phyloP scores from a whole-genome alignment of 2,329 filamentous ascomycete species.

The Fusarium sp. region DNA sequence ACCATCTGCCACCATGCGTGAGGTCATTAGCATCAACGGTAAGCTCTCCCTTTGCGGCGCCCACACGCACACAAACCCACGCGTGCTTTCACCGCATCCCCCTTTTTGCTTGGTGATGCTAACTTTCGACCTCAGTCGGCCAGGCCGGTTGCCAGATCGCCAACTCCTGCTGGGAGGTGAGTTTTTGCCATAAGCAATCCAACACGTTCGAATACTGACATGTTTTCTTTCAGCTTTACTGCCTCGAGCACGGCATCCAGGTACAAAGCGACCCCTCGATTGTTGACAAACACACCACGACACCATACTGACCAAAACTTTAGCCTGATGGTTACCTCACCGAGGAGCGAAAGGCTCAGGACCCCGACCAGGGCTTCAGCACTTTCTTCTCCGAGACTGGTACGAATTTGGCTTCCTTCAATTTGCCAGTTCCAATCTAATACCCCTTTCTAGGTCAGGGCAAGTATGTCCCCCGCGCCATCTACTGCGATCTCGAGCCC shows the following conservation, averaged over 20 bases:
- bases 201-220: constrained; percentile 44
- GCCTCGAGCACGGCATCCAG: constrained; percentile 99
- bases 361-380: constrained; percentile 98
- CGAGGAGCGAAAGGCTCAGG: constrained; percentile 93
- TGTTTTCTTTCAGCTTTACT: constrained; percentile 82
- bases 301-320: constrained; percentile 25
- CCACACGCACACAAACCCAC: constrained; percentile 34
- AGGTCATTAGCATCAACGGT: constrained; percentile 99
- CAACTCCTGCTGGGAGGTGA: constrained; percentile 99
- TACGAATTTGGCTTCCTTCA: constrained; percentile 58
- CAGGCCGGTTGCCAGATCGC: constrained; percentile 99
- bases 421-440: constrained; percentile 30
- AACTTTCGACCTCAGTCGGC: constrained; percentile 80
- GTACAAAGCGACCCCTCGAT: constrained; percentile 64
- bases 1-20: constrained; percentile 82
- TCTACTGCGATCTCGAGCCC: constrained; percentile 99
- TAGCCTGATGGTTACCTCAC: constrained; percentile 99
- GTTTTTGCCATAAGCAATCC: constrained; percentile 53
- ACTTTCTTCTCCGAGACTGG: constrained; percentile 99
- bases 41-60: constrained; percentile 57
- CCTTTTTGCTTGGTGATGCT: constrained; percentile 54
- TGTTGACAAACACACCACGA: constrained; percentile 34
- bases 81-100: constrained; percentile 58
- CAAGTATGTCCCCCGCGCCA: constrained; percentile 98
- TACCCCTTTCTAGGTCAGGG: constrained; percentile 77